These are phyloP conservation scores for Coemansia umbellata DNA, from an alignment of 192 early-diverging fungal species.

Conservation along the genomic window DNA sequence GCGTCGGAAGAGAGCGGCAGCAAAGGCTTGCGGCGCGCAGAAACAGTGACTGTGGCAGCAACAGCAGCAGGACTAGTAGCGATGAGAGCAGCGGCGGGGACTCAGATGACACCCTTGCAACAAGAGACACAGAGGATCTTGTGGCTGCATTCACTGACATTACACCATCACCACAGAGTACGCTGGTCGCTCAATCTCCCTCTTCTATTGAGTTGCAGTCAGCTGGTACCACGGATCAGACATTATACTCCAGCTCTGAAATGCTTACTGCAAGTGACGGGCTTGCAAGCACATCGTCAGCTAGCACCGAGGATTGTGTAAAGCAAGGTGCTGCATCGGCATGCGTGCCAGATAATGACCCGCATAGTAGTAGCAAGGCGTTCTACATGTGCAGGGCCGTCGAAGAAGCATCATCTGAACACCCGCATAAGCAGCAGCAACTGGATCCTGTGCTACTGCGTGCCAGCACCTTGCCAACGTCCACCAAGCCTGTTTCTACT, in stretches of 20 bases:
- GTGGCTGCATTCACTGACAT: too few species aligned
- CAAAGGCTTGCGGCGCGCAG: conserved; percentile 2
- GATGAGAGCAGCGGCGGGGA: conserved; percentile 34
- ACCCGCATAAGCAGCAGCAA: conserved; percentile 8
- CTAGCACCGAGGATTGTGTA: conserved; percentile 3
- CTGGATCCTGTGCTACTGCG: too few species aligned
- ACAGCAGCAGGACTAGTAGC: conserved; percentile 22
- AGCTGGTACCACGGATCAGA: conserved; percentile 5
- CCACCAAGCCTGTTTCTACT: too few species aligned
- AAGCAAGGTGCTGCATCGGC: not conserved
- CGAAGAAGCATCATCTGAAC: too few species aligned
- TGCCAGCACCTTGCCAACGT: too few species aligned
- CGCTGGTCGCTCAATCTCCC: too few species aligned
- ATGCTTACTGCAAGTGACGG: conserved; percentile 8
- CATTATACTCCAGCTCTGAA: conserved; percentile 1
- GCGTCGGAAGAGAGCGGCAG: conserved; percentile 4
- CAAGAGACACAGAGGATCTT: conserved; percentile 1
- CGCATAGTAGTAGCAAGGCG: conserved; percentile 2
- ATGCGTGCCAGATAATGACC: not conserved
- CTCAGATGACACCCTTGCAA: conserved; percentile 44
- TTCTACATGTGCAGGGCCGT: not conserved
- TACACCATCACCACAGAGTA: too few species aligned
- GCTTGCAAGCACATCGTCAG: not conserved
- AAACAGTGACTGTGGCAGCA: too few species aligned
- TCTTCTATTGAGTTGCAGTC: too few species aligned